Base-by-base conservation (phyloP, 148 eudicot species). In the Vaccinium macrocarpon region DNA sequence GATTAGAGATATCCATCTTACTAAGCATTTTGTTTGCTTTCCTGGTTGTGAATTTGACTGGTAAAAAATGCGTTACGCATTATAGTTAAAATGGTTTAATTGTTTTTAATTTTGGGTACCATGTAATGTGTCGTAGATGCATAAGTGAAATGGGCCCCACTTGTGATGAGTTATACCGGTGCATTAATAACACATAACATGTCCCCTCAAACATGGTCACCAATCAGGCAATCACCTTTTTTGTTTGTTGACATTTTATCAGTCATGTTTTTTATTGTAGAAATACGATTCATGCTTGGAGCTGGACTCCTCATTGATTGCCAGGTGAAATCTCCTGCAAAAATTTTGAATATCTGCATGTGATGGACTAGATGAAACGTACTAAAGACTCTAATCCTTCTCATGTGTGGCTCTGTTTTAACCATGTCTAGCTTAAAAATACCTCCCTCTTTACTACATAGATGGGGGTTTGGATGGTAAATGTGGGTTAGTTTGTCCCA, bases 291-390 rank as follows among this genome's bases (percentile, higher is more conserved):
- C 88, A 88, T 97, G 89, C 91, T 97, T 2, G 98, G 99, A 70
- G 92, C 93, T 35, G 98, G 95, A 88, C 93, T 97, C 10, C 95
- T 95, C 42, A 91, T 91, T 32, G 98, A 95, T 87, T 95, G 90
- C 52, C 84, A 91, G 35, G 81, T 84, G 81, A 97, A 97, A 90
- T 93, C 92, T 84, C 99, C 98, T 15, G 98, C 97, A n/a, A 62
- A 35, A 94, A 91, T 55, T 91, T 84, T 77, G 98, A 94, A 88
- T 92, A 89, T 82, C 12, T 91, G 38, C 95, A 96, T 85, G 89
- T 93, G 78, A 94, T 94, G 98, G 99, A 94, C 62, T 90, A 93
- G 85, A 94, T 96, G 99, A 96, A 91, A 92, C 98, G 99, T 94
- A 66, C 15, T 13, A 6, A 2, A 21, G 16, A 18, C 25, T 16